Percentiles rank a stretch among this genome's conserved stretches.
Conservation (phyloP, 495 filamentous ascomycete species). For the Articulospora tetracladia region DNA sequence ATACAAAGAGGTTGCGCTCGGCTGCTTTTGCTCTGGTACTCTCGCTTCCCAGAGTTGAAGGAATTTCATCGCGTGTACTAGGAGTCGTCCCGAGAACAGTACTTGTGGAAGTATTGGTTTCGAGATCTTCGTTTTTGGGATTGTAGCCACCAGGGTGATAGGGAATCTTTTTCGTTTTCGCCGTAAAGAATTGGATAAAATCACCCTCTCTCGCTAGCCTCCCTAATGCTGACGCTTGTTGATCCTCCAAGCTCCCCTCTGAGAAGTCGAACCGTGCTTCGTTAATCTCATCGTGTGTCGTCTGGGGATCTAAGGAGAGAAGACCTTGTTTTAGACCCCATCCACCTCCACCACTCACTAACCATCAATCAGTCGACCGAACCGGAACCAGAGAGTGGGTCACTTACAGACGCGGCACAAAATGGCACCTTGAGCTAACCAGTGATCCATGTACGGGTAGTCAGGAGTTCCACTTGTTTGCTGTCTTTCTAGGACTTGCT, state of each 20-base stretch:
- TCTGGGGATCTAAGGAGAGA: slow-evolving; percentile 75
- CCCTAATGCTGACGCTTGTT: slow-evolving; percentile 18
- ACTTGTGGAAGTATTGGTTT: background rate
- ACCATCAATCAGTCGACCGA: slow-evolving; percentile 9
- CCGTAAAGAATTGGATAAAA: slow-evolving; percentile 45
- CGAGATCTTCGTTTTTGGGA: background rate
- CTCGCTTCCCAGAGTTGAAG: background rate
- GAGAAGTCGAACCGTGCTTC: slow-evolving; percentile 6
- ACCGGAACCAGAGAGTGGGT: background rate
- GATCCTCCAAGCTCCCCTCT: slow-evolving; percentile 3
- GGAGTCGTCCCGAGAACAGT: slow-evolving; percentile 21
- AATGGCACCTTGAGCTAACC: slow-evolving; percentile 5
- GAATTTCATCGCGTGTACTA: slow-evolving; percentile 17
- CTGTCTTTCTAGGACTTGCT: background rate
- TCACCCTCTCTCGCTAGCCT: slow-evolving; percentile 39
- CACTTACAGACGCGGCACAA: slow-evolving; percentile 57
- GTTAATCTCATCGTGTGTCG: slow-evolving; percentile 11
- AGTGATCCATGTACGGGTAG: slow-evolving; percentile 18
- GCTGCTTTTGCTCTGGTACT: background rate
- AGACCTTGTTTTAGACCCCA: slow-evolving; percentile 87
- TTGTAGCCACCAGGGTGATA: background rate
- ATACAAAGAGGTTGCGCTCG: slow-evolving; percentile 13
- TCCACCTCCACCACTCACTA: slow-evolving; percentile 83
- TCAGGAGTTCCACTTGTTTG: slow-evolving; percentile 17
- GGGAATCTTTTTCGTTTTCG: background rate